Base-by-base conservation (phyloP, 805 yeast species). In the Pichia sporocuriosa region DNA sequence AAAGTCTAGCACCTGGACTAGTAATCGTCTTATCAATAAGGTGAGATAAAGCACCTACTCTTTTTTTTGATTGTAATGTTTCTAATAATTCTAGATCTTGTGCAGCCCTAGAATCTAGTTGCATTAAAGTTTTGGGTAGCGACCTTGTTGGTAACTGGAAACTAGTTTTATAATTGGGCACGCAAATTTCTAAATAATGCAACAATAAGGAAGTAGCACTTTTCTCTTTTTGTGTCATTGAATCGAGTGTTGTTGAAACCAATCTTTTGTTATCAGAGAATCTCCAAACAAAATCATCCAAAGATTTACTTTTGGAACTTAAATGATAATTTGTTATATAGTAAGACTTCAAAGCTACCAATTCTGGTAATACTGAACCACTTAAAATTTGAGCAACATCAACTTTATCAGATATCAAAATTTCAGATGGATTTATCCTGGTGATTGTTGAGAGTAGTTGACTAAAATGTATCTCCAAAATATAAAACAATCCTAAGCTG, bases 351-450 rank as follows among this genome's bases (percentile, higher is more conserved):
- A 83, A 56, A 28, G 79, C 88, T 1, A 72, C 71, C 5, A 80
- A 56, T 26, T 74, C 80, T 1, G 76, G 69, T 49, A 70, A 72
- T 82, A 83, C 75, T 3, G 61, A 50, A 0, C 83, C 81, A 27
- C 57, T 54, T 13, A 67, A 61, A 1, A 76, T 46, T 5, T 65
- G 56, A 3, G 64, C 65, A 0, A 57, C 43, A 20, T 70, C 65
- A 8, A 75, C 58, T 0, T 65, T 66, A 33, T 71, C 72, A 20
- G 75, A 68, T 4, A 89, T 53, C 10, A 90, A 53, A 12, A 90
- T 75, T 53, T 90, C 98, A 28, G 80, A 73, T 0, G 98, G 97
- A 36, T 71, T 71, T 6, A 93, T 78, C 44, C 97, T 70, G 0
- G 90, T 69, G 1, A 93, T 64, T 32, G 86, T 86, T 6, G 93